Evolutionary conservation across 78 protist genomes (phyloP), one percentile per base, ranked within the genome.

Genomic region (Acrasis kona): DNA sequence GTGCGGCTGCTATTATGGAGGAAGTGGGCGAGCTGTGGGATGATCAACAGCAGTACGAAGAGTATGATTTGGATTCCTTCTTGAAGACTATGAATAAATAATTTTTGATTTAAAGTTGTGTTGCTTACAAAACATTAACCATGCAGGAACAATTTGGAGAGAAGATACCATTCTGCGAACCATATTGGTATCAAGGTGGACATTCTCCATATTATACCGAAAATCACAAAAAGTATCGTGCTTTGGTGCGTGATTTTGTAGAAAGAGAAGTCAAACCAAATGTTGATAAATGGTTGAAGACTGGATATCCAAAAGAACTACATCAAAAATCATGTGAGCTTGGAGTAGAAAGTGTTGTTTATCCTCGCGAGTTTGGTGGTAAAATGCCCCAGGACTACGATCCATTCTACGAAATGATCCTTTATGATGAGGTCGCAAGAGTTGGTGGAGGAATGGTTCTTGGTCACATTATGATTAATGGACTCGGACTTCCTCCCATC

Each of bases 401-500:
- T 50, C 19, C 19, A n/a, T 50, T 50, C 19, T 19, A 50, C 19
- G 61, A 50, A 50, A n/a, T n/a, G 19, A 50, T 50, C 19, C 19
- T 50, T n/a, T 50, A n/a, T n/a, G 61, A 50, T 50, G 61, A 50
- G 19, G 19, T 50, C 19, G 19, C 19, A 19, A 50, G 61, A 50
- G 19, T 19, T 50, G 61, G 61, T 50, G n/a, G n/a, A 12, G 61
- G 34, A n/a, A n/a, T 19, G 19, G 19, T 50, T 50, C 19, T 50
- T n/a, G 61, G 61, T 50, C 34, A 50, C 19, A 19, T 19, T 50
- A 50, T 50, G 19, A n/a, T n/a, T n/a, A n/a, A 80, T 80, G 61
- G 61, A n/a, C 19, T 50, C 19, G 71, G 39, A 12, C 39, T 50
- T 50, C 61, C 61, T n/a, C 61, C 61, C 19, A n/a, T 50, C 34